These are phyloP conservation scores for Cordyceps farinosa DNA, from an alignment of 2,329 filamentous ascomycete genomes.

Conservation along the genomic window DNA sequence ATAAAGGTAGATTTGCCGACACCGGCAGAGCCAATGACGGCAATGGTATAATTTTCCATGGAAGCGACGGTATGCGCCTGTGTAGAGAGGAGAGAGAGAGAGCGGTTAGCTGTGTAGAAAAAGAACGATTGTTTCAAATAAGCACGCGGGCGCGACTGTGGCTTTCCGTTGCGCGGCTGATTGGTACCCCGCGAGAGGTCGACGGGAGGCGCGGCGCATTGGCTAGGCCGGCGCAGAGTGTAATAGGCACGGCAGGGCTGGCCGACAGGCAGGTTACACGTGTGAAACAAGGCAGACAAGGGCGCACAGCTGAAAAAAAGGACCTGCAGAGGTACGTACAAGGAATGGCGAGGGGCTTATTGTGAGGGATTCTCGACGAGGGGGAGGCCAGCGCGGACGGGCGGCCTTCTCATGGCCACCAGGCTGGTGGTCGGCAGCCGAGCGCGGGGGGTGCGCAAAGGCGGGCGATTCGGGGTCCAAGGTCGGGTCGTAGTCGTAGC, in stretches of 20 bases:
- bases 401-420: constrained; percentile 39
- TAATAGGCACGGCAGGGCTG: background rate
- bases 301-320: background rate
- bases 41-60: constrained; percentile 63
- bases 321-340: constrained; percentile 30
- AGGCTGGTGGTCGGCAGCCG: constrained; percentile 11
- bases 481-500: constrained; percentile 35
- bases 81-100: background rate
- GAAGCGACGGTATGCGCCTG: constrained; percentile 31
- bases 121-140: background rate
- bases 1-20: constrained; percentile 68
- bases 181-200: constrained; percentile 4
- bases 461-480: constrained; percentile 27
- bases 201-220: constrained; percentile 6
- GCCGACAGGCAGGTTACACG: background rate
- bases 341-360: constrained; percentile 34
- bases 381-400: constrained; percentile 40
- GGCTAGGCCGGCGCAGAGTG: constrained; percentile 2
- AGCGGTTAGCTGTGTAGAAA: background rate
- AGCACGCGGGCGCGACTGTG: constrained; percentile 18
- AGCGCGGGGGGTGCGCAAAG: constrained; percentile 5
- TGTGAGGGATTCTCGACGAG: constrained; percentile 48
- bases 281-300: background rate
- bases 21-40: constrained; percentile 62
- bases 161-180: background rate